Conservation (phyloP, 257 asterid species). For the Capsicum baccatum region DNA sequence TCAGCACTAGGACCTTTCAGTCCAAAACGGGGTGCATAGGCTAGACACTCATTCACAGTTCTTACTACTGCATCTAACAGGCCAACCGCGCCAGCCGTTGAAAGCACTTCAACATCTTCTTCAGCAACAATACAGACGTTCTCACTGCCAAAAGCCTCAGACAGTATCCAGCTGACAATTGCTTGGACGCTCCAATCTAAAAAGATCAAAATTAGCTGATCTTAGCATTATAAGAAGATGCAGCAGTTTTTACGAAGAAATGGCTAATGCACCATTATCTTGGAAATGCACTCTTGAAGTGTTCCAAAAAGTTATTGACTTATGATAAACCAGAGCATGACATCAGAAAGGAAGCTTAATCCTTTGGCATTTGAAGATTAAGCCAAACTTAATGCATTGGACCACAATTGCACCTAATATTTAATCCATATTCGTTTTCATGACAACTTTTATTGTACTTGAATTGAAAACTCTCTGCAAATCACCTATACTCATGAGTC, state of each 20-base stretch:
- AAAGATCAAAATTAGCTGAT: slow-evolving; percentile 48
- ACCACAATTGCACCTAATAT: not conserved
- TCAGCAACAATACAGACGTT: slow-evolving; percentile 72
- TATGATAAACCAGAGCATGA: not conserved
- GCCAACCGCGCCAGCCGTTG: slow-evolving; percentile 48
- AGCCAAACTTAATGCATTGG: not conserved
- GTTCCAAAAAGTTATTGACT: not conserved
- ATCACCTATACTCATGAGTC: not conserved
- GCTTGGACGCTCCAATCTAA: slow-evolving; percentile 98
- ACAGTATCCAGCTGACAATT: slow-evolving; percentile 74
- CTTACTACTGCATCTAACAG: slow-evolving; percentile 53
- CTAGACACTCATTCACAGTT: slow-evolving; percentile 63
- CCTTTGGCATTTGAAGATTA: not conserved
- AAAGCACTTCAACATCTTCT: slow-evolving; percentile 72
- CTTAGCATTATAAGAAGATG: slow-evolving; percentile 34
- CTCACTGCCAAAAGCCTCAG: slow-evolving; percentile 58
- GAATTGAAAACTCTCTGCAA: not conserved
- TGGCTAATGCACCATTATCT: not conserved
- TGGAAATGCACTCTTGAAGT: slow-evolving; percentile 11
- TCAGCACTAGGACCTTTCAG: slow-evolving; percentile 48
- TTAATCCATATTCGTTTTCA: not conserved
- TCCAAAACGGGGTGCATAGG: slow-evolving; percentile 66
- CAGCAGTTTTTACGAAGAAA: not conserved
- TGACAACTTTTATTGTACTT: not conserved
- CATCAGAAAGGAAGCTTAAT: not conserved